A percentile compares a stretch with the other conserved stretches of the same genome.
Conservation (phyloP, 75 land plant genomes). For the Pinus tabuliformis region DNA sequence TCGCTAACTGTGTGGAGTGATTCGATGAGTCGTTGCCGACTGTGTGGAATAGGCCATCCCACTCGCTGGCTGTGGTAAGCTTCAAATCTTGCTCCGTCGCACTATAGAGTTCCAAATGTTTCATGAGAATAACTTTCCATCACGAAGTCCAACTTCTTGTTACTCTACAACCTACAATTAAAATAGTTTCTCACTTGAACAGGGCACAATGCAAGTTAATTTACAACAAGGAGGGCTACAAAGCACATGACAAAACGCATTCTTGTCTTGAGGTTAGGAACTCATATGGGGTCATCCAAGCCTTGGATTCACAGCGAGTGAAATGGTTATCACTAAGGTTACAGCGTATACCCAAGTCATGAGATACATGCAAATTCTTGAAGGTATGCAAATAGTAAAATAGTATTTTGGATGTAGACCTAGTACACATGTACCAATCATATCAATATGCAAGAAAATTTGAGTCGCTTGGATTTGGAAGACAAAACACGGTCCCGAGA, state of each 20-base stretch:
- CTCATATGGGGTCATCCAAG: not conserved
- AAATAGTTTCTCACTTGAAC: not conserved
- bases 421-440: no score
- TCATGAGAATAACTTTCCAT: not conserved
- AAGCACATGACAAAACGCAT: not conserved
- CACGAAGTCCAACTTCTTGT: not conserved
- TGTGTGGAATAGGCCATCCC: no score
- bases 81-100: no score
- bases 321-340: not conserved
- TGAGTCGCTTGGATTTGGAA: not conserved
- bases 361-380: not conserved
- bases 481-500: not conserved
- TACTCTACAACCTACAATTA: not conserved
- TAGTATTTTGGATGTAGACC: no score
- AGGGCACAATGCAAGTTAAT: not conserved
- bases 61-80: no score
- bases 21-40: no score
- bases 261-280: not conserved
- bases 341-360: not conserved
- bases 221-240: not conserved
- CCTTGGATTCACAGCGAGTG: not conserved
- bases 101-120: not conserved
- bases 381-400: not conserved
- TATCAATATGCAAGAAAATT: not conserved
- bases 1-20: no score